phyloP scores from a whole-genome alignment of 768 basidiomycete genomes.

The Rhizopogon vinicolor region DNA sequence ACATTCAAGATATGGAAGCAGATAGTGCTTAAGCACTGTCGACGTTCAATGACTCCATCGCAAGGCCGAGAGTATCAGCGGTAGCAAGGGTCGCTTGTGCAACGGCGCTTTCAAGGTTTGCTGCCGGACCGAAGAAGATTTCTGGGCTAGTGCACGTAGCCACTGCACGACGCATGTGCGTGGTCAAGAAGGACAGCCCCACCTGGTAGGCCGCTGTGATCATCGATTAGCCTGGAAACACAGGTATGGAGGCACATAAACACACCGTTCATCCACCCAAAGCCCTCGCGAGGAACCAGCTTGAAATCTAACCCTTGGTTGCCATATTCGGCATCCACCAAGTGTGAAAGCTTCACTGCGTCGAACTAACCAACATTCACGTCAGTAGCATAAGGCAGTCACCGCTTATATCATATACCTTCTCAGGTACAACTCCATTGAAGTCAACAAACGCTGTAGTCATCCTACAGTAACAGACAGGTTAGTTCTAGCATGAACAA shows the following conservation, averaged over 20 bases:
- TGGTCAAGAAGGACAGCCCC: conserved; percentile 90
- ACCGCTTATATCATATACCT: conserved; percentile 41
- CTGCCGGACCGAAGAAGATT: conserved; percentile 68
- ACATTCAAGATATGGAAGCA: background rate
- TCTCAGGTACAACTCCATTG: conserved; percentile 97
- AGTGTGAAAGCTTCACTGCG: conserved; percentile 90
- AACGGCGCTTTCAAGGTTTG: conserved; percentile 29
- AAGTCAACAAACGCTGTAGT: conserved; percentile 94
- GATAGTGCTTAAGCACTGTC: conserved; percentile 11
- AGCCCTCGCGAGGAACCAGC: conserved; percentile 95
- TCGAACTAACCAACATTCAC: conserved; percentile 59
- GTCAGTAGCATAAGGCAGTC: background rate
- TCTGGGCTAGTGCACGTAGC: conserved; percentile 93
- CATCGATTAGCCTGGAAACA: conserved; percentile 1
- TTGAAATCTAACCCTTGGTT: conserved; percentile 98
- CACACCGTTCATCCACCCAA: conserved; percentile 97
- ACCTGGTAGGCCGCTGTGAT: conserved; percentile 87
- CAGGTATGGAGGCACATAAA: conserved; percentile 1
- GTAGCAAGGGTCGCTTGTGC: conserved; percentile 30
- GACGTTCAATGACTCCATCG: conserved; percentile 49
- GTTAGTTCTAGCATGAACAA: background rate
- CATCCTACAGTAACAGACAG: conserved; percentile 51
- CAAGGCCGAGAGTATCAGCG: conserved; percentile 57
- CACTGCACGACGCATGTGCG: conserved; percentile 92
- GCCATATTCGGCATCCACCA: conserved; percentile 96